These are phyloP conservation scores for Citeromyces nyonsensis DNA, from an alignment of 805 yeast species.

Conservation along the genomic window DNA sequence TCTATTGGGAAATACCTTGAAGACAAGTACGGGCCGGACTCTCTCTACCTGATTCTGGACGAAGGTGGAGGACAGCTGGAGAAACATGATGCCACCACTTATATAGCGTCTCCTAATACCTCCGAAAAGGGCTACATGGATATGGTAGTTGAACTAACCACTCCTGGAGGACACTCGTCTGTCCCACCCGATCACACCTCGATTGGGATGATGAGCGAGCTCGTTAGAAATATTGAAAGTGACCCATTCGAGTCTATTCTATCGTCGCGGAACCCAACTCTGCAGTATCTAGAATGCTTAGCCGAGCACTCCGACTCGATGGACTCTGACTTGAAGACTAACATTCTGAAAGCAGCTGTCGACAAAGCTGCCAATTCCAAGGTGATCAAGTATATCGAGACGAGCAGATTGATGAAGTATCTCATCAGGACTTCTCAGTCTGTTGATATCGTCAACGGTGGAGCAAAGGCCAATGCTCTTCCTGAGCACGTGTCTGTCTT, in stretches of 20 bases:
- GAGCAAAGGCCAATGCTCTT: constrained; percentile 57
- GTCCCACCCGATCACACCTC: constrained; percentile 70
- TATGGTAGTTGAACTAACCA: constrained; percentile 26
- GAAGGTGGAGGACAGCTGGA: constrained; percentile 39
- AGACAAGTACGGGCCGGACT: constrained; percentile 38
- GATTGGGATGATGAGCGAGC: constrained; percentile 51
- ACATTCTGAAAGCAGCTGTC: constrained; percentile 18
- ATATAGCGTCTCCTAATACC: constrained; percentile 30
- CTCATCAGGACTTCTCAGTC: constrained; percentile 49
- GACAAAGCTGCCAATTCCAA: constrained; percentile 17
- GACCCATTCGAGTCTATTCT: constrained; percentile 34
- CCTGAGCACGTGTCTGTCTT: constrained; percentile 42
- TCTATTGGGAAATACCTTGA: constrained; percentile 26
- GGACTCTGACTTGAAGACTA: constrained; percentile 10
- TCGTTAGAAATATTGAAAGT: constrained; percentile 35
- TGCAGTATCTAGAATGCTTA: constrained; percentile 37
- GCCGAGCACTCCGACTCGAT: constrained; percentile 29
- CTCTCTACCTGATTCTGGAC: constrained; percentile 48
- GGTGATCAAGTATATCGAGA: constrained; percentile 14
- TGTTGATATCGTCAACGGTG: constrained; percentile 49
- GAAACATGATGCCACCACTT: constrained; percentile 1
- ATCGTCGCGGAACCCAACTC: constrained; percentile 39
- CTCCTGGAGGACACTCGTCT: constrained; percentile 73
- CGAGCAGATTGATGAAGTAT: constrained; percentile 14
- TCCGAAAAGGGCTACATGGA: constrained; percentile 44